Conservation (phyloP, 1,284 basidiomycete genomes). For the Ustilago loliicola region DNA sequence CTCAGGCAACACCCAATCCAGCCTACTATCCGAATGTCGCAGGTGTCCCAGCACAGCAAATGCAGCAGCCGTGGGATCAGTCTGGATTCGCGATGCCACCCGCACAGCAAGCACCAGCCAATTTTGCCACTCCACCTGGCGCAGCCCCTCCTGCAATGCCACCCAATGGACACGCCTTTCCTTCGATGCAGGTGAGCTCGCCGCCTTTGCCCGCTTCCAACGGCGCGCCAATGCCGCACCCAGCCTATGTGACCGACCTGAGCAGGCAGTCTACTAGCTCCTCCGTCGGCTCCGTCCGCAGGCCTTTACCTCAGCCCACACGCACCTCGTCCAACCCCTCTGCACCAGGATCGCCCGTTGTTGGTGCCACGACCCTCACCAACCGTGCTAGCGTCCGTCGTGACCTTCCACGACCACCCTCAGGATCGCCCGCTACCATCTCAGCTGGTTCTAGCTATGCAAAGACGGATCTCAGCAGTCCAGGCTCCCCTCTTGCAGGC, state of each 20-base stretch:
- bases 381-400: constrained; percentile 43
- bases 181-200: constrained; percentile 18
- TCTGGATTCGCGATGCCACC: constrained; percentile 4
- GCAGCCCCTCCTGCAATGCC: constrained; percentile 3
- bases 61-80: constrained; percentile 27
- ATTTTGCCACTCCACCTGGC: constrained; percentile 17
- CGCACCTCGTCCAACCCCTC: constrained; percentile 49
- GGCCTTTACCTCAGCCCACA: constrained; percentile 47
- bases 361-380: constrained; percentile 14
- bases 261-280: constrained; percentile 50
- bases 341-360: constrained; percentile 36
- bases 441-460: constrained; percentile 29
- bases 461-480: constrained; percentile 25
- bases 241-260: constrained; percentile 29
- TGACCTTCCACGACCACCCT: constrained; percentile 39
- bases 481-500: constrained; percentile 29
- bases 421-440: constrained; percentile 42
- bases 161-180: constrained; percentile 18
- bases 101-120: constrained; percentile 16
- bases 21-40: constrained; percentile 15
- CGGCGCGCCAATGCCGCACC: constrained; percentile 10
- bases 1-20: not conserved
- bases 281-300: constrained; percentile 40
- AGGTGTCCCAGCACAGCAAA: constrained; percentile 9
- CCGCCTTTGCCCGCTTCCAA: constrained; percentile 23